These are phyloP conservation scores for Ambrosia trifida DNA, from an alignment of 129 eudicot species.

Conservation along the genomic window DNA sequence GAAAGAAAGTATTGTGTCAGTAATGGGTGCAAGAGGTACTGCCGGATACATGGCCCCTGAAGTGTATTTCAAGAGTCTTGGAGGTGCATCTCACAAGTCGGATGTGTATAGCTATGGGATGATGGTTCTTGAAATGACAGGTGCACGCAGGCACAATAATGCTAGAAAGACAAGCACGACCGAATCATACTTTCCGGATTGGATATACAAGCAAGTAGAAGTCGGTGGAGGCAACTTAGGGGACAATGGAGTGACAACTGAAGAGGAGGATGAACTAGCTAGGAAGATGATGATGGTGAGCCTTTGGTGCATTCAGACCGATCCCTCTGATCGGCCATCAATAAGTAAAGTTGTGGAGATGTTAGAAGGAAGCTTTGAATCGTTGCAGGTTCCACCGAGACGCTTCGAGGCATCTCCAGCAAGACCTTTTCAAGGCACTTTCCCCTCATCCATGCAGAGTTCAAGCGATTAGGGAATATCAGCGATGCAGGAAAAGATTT, in stretches of 20 bases:
- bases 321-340: slow-evolving; percentile 35
- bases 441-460: not conserved
- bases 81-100: slow-evolving; percentile 51
- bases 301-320: slow-evolving; percentile 57
- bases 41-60: slow-evolving; percentile 45
- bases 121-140: slow-evolving; percentile 48
- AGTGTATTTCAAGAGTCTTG: slow-evolving; percentile 27
- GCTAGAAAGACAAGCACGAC: not conserved
- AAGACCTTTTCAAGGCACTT: not conserved
- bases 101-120: slow-evolving; percentile 60
- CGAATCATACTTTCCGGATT: slow-evolving; percentile 50
- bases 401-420: slow-evolving; percentile 10
- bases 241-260: not conserved
- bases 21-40: slow-evolving; percentile 38
- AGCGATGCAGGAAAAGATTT: too few relatives aligned
- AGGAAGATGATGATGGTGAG: slow-evolving; percentile 58
- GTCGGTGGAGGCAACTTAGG: slow-evolving; percentile 1
- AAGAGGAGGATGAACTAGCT: slow-evolving; percentile 36
- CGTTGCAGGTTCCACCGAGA: slow-evolving; percentile 21
- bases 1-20: slow-evolving; percentile 38
- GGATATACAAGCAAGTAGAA: slow-evolving; percentile 46
- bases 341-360: slow-evolving; percentile 18
- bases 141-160: not conserved
- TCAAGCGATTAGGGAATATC: not conserved
- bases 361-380: slow-evolving; percentile 24